A percentile compares a stretch with the other conserved stretches of the same genome.
phyloP scores from a whole-genome alignment of 768 basidiomycete species.

The Mycena capillaripes region DNA sequence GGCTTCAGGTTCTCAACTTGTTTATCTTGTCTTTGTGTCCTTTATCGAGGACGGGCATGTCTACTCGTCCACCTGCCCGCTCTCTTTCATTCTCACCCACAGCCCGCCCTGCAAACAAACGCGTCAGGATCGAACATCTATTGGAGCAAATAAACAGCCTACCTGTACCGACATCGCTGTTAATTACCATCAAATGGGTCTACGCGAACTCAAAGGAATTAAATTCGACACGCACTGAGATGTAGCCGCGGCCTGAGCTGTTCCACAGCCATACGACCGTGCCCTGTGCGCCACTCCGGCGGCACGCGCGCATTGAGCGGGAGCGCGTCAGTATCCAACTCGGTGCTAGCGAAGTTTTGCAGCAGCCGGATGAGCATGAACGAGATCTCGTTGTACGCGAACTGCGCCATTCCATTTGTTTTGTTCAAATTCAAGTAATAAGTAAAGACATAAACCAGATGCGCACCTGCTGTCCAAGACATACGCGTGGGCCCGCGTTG shows the following conservation, averaged over 20 bases:
- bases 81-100: conserved; percentile 59
- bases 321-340: conserved; percentile 49
- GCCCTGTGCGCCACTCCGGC: conserved; percentile 51
- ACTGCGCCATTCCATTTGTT: too few species aligned
- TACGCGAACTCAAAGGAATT: neutral
- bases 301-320: conserved; percentile 51
- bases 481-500: conserved; percentile 54
- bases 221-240: conserved; percentile 41
- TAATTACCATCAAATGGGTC: neutral
- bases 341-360: conserved; percentile 51
- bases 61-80: conserved; percentile 6
- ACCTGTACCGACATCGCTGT: conserved; percentile 40
- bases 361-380: conserved; percentile 64
- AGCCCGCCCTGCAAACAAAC: conserved; percentile 53
- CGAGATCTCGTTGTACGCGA: conserved; percentile 61
- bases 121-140: conserved; percentile 42
- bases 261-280: conserved; percentile 49
- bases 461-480: conserved; percentile 42
- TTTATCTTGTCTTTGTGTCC: too few species aligned
- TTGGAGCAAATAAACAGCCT: neutral
- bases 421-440: neutral
- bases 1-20: too few species aligned
- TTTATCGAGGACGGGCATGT: too few species aligned
- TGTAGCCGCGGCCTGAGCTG: conserved; percentile 50
- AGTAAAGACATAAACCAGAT: neutral